These are phyloP conservation scores for Sporodiniella umbellata DNA, from an alignment of 371 early-diverging fungal genomes.

Conservation along the genomic window DNA sequence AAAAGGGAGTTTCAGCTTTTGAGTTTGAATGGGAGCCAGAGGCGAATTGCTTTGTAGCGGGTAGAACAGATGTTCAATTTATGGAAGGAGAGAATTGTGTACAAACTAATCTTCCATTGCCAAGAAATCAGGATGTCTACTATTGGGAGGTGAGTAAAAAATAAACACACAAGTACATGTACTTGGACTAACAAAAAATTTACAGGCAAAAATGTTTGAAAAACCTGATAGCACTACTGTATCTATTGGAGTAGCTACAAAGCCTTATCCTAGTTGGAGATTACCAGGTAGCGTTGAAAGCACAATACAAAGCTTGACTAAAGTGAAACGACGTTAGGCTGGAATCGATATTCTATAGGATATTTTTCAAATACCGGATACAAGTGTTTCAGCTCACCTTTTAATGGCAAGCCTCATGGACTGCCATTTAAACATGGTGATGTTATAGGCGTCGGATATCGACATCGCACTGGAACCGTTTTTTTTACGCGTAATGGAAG, in stretches of 20 bases:
- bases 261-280: conserved; percentile 67
- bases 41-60: conserved; percentile 65
- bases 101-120: conserved; percentile 79
- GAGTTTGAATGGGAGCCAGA: conserved; percentile 73
- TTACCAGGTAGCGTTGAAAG: conserved; percentile 52
- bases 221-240: conserved; percentile 58
- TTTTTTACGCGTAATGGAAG: conserved; percentile 81
- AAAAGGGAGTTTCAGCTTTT: conserved; percentile 85
- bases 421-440: conserved; percentile 66
- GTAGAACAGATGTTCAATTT: conserved; percentile 75
- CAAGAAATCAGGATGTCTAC: conserved; percentile 73
- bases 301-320: background rate
- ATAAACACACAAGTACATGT: background rate
- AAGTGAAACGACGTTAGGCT: conserved; percentile 34
- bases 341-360: conserved; percentile 73
- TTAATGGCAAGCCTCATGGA: conserved; percentile 59
- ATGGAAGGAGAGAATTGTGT: conserved; percentile 72
- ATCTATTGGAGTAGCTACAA: conserved; percentile 65
- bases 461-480: conserved; percentile 69
- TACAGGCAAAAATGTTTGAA: conserved; percentile 68
- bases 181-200: background rate
- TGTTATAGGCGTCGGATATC: conserved; percentile 77
- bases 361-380: conserved; percentile 67
- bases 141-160: conserved; percentile 58
- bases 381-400: conserved; percentile 63